phyloP scores from a whole-genome alignment of 139 green algal species.

The Coccomyxa sp. region DNA sequence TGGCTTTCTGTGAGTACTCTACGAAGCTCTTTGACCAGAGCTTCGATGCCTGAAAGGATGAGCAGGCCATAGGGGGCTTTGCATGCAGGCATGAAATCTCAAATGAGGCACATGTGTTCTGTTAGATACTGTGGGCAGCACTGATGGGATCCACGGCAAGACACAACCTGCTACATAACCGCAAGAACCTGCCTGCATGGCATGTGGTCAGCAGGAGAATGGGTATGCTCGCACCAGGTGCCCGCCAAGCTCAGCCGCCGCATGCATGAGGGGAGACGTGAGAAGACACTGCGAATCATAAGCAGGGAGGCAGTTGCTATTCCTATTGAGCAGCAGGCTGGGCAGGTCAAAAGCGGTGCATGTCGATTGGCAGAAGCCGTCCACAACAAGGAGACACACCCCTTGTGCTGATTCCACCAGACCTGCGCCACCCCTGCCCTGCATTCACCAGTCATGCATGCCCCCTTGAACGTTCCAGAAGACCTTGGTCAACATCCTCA shows the following conservation, averaged over 20 bases:
- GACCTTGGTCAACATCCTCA: background rate
- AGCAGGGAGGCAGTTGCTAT: background rate
- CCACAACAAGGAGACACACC: conserved; percentile 30
- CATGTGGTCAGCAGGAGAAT: background rate
- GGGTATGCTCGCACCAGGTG: background rate
- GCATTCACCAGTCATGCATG: background rate
- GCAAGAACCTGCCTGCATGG: background rate
- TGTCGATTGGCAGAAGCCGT: conserved; percentile 32
- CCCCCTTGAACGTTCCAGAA: too few species aligned
- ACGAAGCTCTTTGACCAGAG: too few species aligned
- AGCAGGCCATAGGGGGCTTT: too few species aligned
- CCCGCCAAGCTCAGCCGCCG: conserved; percentile 13
- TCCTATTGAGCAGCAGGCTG: conserved; percentile 8
- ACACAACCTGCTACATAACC: too few species aligned
- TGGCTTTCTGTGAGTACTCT: too few species aligned
- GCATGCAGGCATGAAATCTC: too few species aligned
- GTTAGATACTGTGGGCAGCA: too few species aligned
- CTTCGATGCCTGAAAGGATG: too few species aligned
- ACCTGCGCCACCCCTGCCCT: conserved; percentile 22
- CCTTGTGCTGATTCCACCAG: conserved; percentile 5
- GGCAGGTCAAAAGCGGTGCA: conserved; percentile 19
- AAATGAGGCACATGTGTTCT: too few species aligned
- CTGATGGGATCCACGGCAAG: too few species aligned
- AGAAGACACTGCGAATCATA: conserved; percentile 34
- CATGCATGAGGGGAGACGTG: conserved; percentile 24